Percentiles rank a stretch among this genome's conserved stretches.
phyloP scores from a whole-genome alignment of 331 rosid genomes.

The Malus hybrid region DNA sequence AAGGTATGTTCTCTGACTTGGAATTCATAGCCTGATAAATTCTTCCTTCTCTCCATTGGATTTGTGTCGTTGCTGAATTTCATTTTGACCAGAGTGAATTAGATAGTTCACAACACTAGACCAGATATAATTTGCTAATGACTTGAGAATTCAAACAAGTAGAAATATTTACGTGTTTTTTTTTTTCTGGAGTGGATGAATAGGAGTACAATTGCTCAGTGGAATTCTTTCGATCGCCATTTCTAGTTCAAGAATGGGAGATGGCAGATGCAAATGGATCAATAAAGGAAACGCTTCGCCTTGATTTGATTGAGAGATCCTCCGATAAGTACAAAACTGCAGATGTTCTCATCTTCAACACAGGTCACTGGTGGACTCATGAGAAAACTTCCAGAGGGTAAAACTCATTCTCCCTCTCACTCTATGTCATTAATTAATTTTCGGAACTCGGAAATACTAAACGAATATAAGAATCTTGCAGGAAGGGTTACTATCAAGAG shows the following conservation, averaged over 20 bases:
- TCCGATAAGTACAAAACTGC: constrained; percentile 55
- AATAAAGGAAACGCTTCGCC: constrained; percentile 73
- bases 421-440: neutral
- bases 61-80: neutral
- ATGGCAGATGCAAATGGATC: constrained; percentile 45
- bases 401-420: neutral
- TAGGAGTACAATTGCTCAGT: constrained; percentile 72
- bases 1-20: constrained; percentile 30
- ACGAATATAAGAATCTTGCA: constrained; percentile 13
- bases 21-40: neutral
- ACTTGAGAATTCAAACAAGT: neutral
- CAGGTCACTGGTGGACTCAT: constrained; percentile 97
- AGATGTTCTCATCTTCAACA: constrained; percentile 70
- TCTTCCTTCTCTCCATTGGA: neutral
- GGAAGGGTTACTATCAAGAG: constrained; percentile 85
- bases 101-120: neutral
- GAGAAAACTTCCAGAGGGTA: constrained; percentile 81
- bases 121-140: neutral
- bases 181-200: neutral
- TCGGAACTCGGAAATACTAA: neutral
- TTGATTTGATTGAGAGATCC: constrained; percentile 63
- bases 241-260: constrained; percentile 86
- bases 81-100: neutral
- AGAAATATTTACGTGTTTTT: neutral
- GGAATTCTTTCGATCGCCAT: constrained; percentile 77